phyloP scores from a whole-genome alignment of 106 monocot species.

The Apostasia shenzhenica region DNA sequence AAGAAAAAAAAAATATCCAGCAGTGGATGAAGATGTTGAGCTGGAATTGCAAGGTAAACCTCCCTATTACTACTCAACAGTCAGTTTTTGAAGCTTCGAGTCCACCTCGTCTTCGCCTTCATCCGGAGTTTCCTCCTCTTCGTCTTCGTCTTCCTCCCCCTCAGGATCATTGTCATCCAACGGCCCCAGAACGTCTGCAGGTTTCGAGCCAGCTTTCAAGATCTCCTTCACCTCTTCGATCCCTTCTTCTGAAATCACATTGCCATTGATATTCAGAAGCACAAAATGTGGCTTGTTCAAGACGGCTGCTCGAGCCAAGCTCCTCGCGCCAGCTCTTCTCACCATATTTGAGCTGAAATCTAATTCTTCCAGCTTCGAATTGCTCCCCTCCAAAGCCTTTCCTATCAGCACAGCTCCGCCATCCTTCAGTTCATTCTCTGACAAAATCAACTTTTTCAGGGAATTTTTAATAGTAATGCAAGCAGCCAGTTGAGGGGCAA shows the following conservation, averaged over 20 bases:
- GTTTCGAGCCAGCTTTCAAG: conserved; percentile 37
- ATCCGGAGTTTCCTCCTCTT: not conserved
- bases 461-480: conserved; percentile 31
- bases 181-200: conserved; percentile 59
- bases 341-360: conserved; percentile 72
- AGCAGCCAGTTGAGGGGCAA: conserved; percentile 28
- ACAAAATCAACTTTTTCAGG: conserved; percentile 58
- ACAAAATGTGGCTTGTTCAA: conserved; percentile 50
- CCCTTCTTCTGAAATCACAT: conserved; percentile 88
- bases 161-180: conserved; percentile 89
- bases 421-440: conserved; percentile 85
- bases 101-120: not conserved
- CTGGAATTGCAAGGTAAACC: no score
- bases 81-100: conserved; percentile 1
- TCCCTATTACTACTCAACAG: conserved; percentile 1
- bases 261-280: conserved; percentile 71
- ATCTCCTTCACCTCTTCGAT: conserved; percentile 87
- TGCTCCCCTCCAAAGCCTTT: conserved; percentile 40
- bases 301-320: conserved; percentile 54
- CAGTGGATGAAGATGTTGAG: no score
- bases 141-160: conserved; percentile 23
- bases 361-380: conserved; percentile 52
- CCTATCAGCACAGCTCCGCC: conserved; percentile 66
- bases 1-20: no score
- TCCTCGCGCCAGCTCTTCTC: conserved; percentile 65